Evolutionary conservation across 139 green algal species (phyloP).

Genomic region (Closterium sp.): DNA sequence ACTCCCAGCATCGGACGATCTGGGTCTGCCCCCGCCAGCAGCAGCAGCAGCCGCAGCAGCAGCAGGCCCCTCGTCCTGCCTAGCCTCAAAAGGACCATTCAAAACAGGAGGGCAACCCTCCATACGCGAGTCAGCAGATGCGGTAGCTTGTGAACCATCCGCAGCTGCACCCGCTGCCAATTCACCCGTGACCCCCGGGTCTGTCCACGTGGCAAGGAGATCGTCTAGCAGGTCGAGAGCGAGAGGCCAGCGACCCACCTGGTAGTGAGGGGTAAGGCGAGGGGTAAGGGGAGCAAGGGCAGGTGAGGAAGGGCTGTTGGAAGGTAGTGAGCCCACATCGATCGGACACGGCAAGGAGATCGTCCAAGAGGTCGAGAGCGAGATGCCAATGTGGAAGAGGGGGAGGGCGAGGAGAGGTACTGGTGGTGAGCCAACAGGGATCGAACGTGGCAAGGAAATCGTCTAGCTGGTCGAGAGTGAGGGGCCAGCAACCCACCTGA

Average conservation of each 20-base stretch:
- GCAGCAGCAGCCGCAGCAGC: background rate
- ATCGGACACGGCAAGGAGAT: conserved; percentile 4
- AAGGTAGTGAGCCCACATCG: too few species aligned
- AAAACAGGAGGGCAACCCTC: background rate
- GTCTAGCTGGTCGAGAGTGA: too few species aligned
- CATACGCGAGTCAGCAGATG: background rate
- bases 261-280: background rate
- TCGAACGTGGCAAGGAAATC: too few species aligned
- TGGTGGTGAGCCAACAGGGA: too few species aligned
- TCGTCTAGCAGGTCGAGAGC: conserved; percentile 19
- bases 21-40: background rate
- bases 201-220: conserved; percentile 4
- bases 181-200: background rate
- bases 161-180: too few species aligned
- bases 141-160: too few species aligned
- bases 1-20: too few species aligned
- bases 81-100: background rate
- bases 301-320: too few species aligned
- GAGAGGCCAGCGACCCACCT: conserved; percentile 15
- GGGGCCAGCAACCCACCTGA: too few species aligned
- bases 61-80: background rate
- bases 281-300: too few species aligned
- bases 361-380: conserved; percentile 22
- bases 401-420: too few species aligned
- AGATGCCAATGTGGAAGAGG: too few species aligned